Evolutionary conservation across 2,329 filamentous ascomycete species (phyloP).

Genomic region (Nemania abortiva): DNA sequence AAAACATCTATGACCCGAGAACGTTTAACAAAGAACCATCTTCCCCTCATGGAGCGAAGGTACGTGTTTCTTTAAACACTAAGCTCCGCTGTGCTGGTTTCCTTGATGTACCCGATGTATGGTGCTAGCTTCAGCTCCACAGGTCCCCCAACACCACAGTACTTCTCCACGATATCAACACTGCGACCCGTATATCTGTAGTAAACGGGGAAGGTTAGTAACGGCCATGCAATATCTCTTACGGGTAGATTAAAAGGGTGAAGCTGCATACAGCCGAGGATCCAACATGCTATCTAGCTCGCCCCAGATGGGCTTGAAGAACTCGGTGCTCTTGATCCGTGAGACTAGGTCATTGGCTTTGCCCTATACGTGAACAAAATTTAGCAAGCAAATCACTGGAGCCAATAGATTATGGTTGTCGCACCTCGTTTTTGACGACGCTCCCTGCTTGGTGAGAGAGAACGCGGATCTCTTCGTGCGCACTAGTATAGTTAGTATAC

Average conservation of each 20-base stretch:
- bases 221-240: too few relatives aligned
- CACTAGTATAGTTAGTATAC: conserved; percentile 49
- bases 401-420: conserved; percentile 27
- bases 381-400: neutral
- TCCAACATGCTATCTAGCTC: conserved; percentile 78
- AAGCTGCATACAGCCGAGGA: conserved; percentile 59
- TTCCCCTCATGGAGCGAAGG: too few relatives aligned
- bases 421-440: conserved; percentile 63
- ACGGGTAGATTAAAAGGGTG: too few relatives aligned
- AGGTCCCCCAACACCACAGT: conserved; percentile 56
- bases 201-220: neutral
- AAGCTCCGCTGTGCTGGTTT: conserved; percentile 54
- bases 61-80: conserved; percentile 55
- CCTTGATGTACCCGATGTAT: conserved; percentile 54
- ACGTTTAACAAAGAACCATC: too few relatives aligned
- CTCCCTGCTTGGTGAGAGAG: conserved; percentile 80
- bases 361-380: conserved; percentile 56
- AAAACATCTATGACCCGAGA: too few relatives aligned
- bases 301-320: conserved; percentile 78
- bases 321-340: conserved; percentile 77
- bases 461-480: conserved; percentile 88
- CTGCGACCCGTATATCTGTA: conserved; percentile 58
- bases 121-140: conserved; percentile 56
- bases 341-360: conserved; percentile 85
- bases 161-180: conserved; percentile 60